Base-by-base conservation (phyloP, 148 eudicot genomes). In the Talinum fruticosum region DNA sequence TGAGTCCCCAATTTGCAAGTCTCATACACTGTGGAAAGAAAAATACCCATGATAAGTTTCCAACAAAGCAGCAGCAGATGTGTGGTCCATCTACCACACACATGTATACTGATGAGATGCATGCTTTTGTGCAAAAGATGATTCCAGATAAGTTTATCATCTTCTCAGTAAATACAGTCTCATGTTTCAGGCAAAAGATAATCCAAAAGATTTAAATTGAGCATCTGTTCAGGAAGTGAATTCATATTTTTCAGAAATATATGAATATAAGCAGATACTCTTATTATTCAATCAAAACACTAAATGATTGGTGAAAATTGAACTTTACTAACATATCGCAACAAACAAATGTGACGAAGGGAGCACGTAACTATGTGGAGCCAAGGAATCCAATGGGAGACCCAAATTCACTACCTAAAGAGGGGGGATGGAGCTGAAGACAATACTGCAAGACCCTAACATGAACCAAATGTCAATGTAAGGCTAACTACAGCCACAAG, bases 1-100 rank as follows among this genome's bases (percentile, higher is more conserved):
- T 96, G 99, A 86, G 87, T 90, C 66, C 99, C 99, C 78, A 96
- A 79, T 76, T 90, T 96, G 90, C 99, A 96, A 14, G 89, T 87
- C 85, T 96, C 99, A 69, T 93, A 96, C 30, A 96, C 99, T 96
- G 84, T 54, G 83, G 80, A 73, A 75, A 67, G 37, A 37, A 45
- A 66, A 67, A 72, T 6, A 78, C 23, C 51, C 16, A 73, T 14
- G 35, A 30, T 33, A 65, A 76, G 61, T 66, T 21, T 65, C 36
- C 8, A 12, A 45, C 53, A 21, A 16, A 26, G 19, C 6, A 62
- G 66, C 6, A 13, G 5, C 57, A 38, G 30, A 70, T 12, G 4
- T n/a, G n/a, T 24, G 21, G 68, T 41, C 57, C 33, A 6, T 8
- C 18, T 37, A 29, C 29, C 21, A 45, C 36, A 49, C 65, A 34